phyloP scores from a whole-genome alignment of 1,139 yeast genomes.

The Debaryomyces singareniensis region DNA sequence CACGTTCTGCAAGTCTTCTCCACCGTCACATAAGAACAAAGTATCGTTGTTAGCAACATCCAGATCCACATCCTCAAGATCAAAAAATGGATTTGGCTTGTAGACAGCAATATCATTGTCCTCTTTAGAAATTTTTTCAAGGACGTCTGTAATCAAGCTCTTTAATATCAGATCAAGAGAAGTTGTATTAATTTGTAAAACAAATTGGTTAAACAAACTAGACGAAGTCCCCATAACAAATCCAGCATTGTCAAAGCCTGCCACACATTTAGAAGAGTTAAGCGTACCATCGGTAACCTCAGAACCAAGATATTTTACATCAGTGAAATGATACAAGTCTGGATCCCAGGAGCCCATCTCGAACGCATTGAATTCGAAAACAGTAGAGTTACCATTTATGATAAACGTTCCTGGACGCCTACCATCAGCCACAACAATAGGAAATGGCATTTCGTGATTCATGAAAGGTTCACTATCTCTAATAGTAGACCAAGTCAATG shows the following conservation, averaged over 20 bases:
- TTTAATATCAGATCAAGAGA: conserved; percentile 43
- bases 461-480: conserved; percentile 47
- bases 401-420: conserved; percentile 62
- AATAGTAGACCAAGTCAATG: conserved; percentile 60
- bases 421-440: conserved; percentile 73
- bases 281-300: conserved; percentile 54
- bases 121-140: conserved; percentile 39
- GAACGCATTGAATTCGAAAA: conserved; percentile 73
- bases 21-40: conserved; percentile 38
- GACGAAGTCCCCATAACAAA: conserved; percentile 80
- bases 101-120: conserved; percentile 39
- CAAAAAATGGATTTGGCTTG: conserved; percentile 48
- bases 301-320: conserved; percentile 69
- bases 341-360: conserved; percentile 93
- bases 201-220: conserved; percentile 70
- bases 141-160: conserved; percentile 37
- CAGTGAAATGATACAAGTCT: conserved; percentile 58
- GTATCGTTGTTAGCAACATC: conserved; percentile 15
- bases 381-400: conserved; percentile 60
- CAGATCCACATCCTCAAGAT: conserved; percentile 34
- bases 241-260: conserved; percentile 81
- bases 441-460: conserved; percentile 71
- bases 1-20: conserved; percentile 36
- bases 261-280: conserved; percentile 40
- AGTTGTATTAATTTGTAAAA: conserved; percentile 57